Evolutionary conservation across 2,329 filamentous ascomycete genomes (phyloP).

Genomic region (Aspergillus carbonarius): DNA sequence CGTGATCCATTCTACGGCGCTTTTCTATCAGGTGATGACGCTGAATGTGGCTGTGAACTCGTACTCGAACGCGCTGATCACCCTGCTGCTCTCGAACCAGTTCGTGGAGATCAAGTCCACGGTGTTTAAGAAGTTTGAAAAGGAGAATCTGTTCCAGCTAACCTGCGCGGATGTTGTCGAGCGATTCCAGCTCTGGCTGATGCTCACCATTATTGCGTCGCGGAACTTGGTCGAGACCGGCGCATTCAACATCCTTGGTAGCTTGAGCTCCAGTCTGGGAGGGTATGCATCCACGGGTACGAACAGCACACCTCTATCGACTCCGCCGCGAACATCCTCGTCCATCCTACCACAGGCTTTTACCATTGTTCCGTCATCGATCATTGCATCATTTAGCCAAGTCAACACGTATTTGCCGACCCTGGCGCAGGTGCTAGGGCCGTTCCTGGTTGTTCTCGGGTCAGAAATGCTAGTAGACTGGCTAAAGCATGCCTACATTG

Average conservation of each 20-base stretch:
- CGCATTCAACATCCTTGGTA: constrained; percentile 62
- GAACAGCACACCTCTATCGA: constrained; percentile 54
- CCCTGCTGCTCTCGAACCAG: constrained; percentile 90
- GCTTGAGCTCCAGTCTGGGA: constrained; percentile 35
- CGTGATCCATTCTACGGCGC: constrained; percentile 76
- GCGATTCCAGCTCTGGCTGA: constrained; percentile 95
- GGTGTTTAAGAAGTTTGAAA: constrained; percentile 98
- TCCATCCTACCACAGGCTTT: constrained; percentile 89
- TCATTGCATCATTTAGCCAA: constrained; percentile 44
- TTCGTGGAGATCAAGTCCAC: constrained; percentile 99
- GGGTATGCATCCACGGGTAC: constrained; percentile 34
- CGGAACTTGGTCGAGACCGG: constrained; percentile 96
- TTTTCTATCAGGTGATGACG: constrained; percentile 98
- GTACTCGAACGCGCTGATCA: constrained; percentile 92
- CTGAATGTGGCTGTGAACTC: constrained; percentile 98
- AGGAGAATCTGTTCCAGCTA: constrained; percentile 94
- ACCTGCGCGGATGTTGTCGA: constrained; percentile 97
- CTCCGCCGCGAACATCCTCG: constrained; percentile 56
- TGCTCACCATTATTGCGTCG: constrained; percentile 93
- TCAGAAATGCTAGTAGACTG: constrained; percentile 97
- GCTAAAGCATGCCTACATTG: constrained; percentile 96
- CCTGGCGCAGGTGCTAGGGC: constrained; percentile 78
- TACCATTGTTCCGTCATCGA: constrained; percentile 66
- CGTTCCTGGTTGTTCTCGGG: constrained; percentile 89
- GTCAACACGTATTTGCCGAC: constrained; percentile 45